Base-by-base conservation (phyloP, 225 moss, liverwort and hornwort species). In the Takakia lepidozioides region DNA sequence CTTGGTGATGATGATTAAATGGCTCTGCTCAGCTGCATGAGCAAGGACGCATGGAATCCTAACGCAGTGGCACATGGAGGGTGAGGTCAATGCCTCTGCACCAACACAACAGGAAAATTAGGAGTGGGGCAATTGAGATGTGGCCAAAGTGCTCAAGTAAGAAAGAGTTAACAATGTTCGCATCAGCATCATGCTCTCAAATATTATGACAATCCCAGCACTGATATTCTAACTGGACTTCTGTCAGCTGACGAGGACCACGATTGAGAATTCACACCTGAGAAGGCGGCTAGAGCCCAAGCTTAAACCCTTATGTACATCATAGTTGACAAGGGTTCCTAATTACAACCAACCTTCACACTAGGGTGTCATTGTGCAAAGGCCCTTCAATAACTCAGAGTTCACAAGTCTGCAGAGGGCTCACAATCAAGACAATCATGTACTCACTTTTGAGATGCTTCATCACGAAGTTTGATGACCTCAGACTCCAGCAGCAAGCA, bases 401-500 rank as follows among this genome's bases (percentile, higher is more conserved):
- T 13, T 25, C 8, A 49, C 48, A 8, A 8, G 15, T 14, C 19
- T 59, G 44, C 10, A 19, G 62, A 56, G 38, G 4, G 38, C 30
- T 5, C 34, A 38, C 27, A 34, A 10, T n/a, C 48, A 22, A 7
- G 22, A 10, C 17, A 38, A 21, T 1, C 20, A 38, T 8, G 8
- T 18, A 13, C 80, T 76, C 68, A 93, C 85, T 82, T 93, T 27
- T 36, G 54, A 39, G 59, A 54, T 27, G 84, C 93, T 70, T 86
- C 93, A 48, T 76, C 57, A 10, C 81, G 81, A 34, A 93, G 73
- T 61, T 69, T 66, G 29, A 76, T 72, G 17, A 89, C 77, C 53
- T 86, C 89, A 8, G 44, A 65, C 57, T 84, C 86, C 54, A 84
- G 56, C 41, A 81, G 81, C 56, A 71, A 22, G 58, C 87, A 90